Evolutionary conservation across 2,329 filamentous ascomycete genomes (phyloP).

Genomic region (Emmonsiellopsis sp.): DNA sequence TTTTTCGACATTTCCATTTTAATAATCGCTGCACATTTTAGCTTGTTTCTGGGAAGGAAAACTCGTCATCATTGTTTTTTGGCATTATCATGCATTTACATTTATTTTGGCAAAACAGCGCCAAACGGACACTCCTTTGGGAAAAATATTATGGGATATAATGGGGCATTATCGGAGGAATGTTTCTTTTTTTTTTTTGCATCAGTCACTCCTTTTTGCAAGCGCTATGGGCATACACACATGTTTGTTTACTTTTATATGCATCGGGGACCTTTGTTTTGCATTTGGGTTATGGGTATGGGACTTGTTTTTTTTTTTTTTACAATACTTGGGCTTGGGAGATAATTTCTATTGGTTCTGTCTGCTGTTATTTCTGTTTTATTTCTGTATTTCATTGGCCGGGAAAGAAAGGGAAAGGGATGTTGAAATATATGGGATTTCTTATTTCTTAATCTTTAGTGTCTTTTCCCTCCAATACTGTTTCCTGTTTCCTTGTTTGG

Average conservation of each 20-base stretch:
- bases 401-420: slow-evolving; percentile 3
- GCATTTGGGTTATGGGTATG: slow-evolving; percentile 13
- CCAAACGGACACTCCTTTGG: slow-evolving; percentile 6
- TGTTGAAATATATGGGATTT: slow-evolving; percentile 2
- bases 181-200: slow-evolving; percentile 6
- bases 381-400: background rate
- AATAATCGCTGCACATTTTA: slow-evolving; percentile 2
- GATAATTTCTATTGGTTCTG: background rate
- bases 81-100: slow-evolving; percentile 8
- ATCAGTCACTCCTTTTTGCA: slow-evolving; percentile 11
- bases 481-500: background rate
- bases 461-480: background rate
- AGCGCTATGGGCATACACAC: slow-evolving; percentile 1
- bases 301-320: slow-evolving; percentile 6
- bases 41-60: slow-evolving; percentile 12
- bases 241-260: background rate
- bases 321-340: slow-evolving; percentile 5
- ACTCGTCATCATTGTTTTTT: background rate
- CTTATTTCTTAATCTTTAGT: slow-evolving; percentile 2
- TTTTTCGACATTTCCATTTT: slow-evolving; percentile 4
- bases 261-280: background rate
- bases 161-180: background rate
- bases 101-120: slow-evolving; percentile 2
- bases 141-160: slow-evolving; percentile 7
- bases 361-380: slow-evolving; percentile 2